Evolutionary conservation across 148 eudicot species (phyloP), one percentile per base, ranked within the genome.

Genomic region (Rhododendron henanense): DNA sequence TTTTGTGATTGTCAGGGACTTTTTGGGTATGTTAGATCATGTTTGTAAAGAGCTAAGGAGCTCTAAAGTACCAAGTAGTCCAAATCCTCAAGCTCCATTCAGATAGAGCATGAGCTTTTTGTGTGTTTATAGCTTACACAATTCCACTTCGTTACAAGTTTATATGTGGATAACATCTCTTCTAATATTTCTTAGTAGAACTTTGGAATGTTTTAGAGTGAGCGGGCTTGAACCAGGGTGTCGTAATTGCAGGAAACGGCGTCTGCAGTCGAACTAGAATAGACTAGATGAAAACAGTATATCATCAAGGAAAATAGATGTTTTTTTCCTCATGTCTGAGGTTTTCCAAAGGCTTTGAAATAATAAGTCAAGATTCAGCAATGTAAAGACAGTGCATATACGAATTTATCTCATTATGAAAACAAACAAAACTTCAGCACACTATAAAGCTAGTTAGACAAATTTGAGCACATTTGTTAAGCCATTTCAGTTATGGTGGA

Each of bases 1-100:
- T 81, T 96, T 95, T 53, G 96, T 96, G 84, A 94, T 94, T 74
- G 98, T 96, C 45, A 92, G 99, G 77, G 99, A 97, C 89, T 95
- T 97, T 85, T 85, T 97, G 84, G 92, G 92, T 65, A 93, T 93
- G 99, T 85, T 97, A 82, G 99, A 97, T 88, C 92, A 93, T 92
- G 98, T 97, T 41, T 97, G 99, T 83, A 95, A 89, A 89, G 99
- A 97, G 91, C 89, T 97, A 50, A 95, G 89, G 87, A 93, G 91
- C 91, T 86, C 88, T 16, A 94, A 90, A 79, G 87, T 89, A 11
- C 88, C 94, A 4, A 90, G 85, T 67, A 85, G 90, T 84, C 94
- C 92, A 55, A 95, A 90, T 82, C 94, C 98, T 88, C 89, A 95
- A 50, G 91, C 97, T 63, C 96, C 97, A 81, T 95, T 95, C 82